These are phyloP conservation scores for Sparassis latifolia DNA, from an alignment of 1,284 basidiomycete genomes.

Conservation along the genomic window DNA sequence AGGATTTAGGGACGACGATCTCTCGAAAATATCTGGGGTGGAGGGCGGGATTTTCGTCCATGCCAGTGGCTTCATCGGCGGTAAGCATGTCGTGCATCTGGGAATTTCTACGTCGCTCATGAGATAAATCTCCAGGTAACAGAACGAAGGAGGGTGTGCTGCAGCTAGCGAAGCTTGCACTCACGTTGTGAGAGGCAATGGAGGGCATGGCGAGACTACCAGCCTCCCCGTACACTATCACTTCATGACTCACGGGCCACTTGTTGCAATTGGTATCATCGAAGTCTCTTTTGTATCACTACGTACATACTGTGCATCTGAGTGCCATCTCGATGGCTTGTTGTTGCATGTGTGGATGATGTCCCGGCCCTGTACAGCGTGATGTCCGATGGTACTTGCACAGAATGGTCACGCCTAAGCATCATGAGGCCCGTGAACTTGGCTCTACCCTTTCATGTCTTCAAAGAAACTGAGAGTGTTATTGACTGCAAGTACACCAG, in stretches of 20 bases:
- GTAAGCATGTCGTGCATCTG: constrained; percentile 33
- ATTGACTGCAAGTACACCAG: constrained; percentile 43
- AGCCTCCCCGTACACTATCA: not conserved
- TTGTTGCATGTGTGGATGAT: no score
- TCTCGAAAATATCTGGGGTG: constrained; percentile 74
- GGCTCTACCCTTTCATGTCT: constrained; percentile 10
- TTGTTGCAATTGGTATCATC: no score
- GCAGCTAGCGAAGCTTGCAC: constrained; percentile 71
- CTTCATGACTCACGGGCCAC: not conserved
- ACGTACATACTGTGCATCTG: no score
- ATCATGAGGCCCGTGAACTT: not conserved
- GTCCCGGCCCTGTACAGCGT: no score
- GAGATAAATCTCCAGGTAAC: constrained; percentile 53
- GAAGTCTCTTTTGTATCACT: no score
- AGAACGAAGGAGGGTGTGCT: constrained; percentile 86
- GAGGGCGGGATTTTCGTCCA: constrained; percentile 89
- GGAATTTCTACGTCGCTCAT: not conserved
- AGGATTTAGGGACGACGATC: constrained; percentile 80
- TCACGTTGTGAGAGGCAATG: constrained; percentile 33
- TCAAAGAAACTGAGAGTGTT: constrained; percentile 38
- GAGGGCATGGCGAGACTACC: not conserved
- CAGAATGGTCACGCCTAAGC: no score
- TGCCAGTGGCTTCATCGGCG: constrained; percentile 94
- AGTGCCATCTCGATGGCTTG: no score
- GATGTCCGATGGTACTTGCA: no score